Conservation (phyloP, 768 basidiomycete genomes). For the Mycena galopus region DNA sequence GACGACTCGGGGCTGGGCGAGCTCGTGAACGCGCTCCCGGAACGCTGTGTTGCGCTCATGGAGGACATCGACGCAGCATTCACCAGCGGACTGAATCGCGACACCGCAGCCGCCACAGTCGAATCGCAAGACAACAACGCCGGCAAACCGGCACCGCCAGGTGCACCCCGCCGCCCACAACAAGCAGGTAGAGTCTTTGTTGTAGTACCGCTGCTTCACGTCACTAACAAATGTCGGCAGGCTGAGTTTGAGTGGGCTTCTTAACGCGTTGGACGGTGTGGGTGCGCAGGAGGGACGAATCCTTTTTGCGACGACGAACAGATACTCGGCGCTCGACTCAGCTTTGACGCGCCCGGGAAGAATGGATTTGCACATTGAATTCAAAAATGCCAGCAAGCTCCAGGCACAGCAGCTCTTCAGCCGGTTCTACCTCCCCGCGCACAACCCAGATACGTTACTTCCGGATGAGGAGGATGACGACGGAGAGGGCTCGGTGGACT, state of each 20-base stretch:
- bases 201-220: not conserved
- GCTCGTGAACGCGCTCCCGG: slow-evolving; percentile 66
- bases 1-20: slow-evolving; percentile 68
- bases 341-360: slow-evolving; percentile 77
- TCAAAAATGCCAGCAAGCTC: slow-evolving; percentile 68
- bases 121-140: slow-evolving; percentile 11
- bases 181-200: slow-evolving; percentile 34
- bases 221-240: slow-evolving; percentile 43
- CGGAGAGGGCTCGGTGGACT: slow-evolving; percentile 32
- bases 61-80: slow-evolving; percentile 83
- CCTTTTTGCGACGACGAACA: slow-evolving; percentile 81
- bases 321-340: slow-evolving; percentile 68
- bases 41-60: slow-evolving; percentile 73
- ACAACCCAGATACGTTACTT: slow-evolving; percentile 34
- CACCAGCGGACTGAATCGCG: slow-evolving; percentile 47
- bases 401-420: slow-evolving; percentile 71
- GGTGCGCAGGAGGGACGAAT: slow-evolving; percentile 78
- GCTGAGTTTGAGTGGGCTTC: slow-evolving; percentile 73
- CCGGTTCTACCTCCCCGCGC: slow-evolving; percentile 65
- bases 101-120: slow-evolving; percentile 10
- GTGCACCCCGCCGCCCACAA: slow-evolving; percentile 23
- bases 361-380: slow-evolving; percentile 77
- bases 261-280: slow-evolving; percentile 79
- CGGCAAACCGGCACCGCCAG: slow-evolving; percentile 7
- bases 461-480: slow-evolving; percentile 40